Conservation (phyloP, 768 basidiomycete species). For the Paxillus rubicundulus region DNA sequence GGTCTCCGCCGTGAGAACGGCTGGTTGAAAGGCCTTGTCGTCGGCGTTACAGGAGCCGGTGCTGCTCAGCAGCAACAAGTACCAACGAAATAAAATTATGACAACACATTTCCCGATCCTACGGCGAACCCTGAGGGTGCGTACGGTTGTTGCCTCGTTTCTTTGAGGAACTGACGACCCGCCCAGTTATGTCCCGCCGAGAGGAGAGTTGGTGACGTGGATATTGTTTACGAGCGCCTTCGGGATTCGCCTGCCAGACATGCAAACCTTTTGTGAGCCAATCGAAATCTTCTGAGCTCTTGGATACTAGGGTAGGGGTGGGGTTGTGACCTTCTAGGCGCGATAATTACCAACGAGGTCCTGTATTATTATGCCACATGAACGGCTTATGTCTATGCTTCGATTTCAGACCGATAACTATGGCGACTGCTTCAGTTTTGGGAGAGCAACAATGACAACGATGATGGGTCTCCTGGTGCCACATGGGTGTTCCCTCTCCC, state of each 20-base stretch:
- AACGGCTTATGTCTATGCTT: neutral
- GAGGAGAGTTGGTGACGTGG: neutral
- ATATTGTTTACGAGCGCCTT: neutral
- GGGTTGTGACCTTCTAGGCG: neutral
- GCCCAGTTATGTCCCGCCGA: neutral
- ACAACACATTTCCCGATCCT: neutral
- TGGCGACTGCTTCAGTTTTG: too few relatives aligned
- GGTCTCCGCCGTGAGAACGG: constrained; percentile 84
- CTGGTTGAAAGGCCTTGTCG: constrained; percentile 88
- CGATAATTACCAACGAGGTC: neutral
- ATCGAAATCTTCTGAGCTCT: neutral
- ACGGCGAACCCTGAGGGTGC: neutral
- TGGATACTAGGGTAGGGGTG: neutral
- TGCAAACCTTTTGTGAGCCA: neutral
- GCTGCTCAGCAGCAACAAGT: constrained; percentile 32
- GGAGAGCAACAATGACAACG: too few relatives aligned
- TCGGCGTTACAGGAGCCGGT: constrained; percentile 78
- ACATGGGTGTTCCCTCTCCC: too few relatives aligned
- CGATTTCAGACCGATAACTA: neutral
- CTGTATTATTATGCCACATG: constrained; percentile 23
- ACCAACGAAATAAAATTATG: constrained; percentile 15
- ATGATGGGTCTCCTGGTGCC: too few relatives aligned
- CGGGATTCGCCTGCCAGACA: neutral
- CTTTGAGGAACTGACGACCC: neutral
- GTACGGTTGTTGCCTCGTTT: neutral